phyloP scores from a whole-genome alignment of 192 early-diverging fungal genomes.

The Coemansia sp. region DNA sequence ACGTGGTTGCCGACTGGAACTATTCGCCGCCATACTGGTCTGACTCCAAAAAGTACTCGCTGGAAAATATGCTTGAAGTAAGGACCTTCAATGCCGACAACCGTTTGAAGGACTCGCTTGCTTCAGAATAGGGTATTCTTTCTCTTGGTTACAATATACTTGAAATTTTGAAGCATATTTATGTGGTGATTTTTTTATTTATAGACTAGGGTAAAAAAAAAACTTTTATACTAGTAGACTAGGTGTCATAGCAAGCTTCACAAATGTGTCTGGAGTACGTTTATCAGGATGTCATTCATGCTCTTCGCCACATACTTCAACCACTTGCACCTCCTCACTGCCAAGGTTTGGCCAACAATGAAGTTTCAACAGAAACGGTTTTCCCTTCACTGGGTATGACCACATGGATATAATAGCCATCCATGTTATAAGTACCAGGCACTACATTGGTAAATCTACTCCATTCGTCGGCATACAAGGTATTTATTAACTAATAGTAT shows the following conservation, averaged over 20 bases:
- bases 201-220: neutral
- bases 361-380: neutral
- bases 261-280: neutral
- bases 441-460: neutral
- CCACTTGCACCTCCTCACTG: too few species aligned
- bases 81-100: conserved; percentile 61
- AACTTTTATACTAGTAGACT: neutral
- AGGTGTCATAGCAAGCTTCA: neutral
- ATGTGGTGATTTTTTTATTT: neutral
- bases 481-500: too few species aligned
- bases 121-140: neutral
- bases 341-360: too few species aligned
- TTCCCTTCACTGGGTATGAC: neutral
- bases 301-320: neutral
- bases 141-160: neutral
- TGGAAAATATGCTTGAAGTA: conserved; percentile 66
- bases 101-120: conserved; percentile 30
- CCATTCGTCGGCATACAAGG: neutral
- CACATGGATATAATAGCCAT: neutral
- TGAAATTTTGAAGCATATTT: neutral
- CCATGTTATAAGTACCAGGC: neutral
- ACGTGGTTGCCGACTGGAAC: conserved; percentile 22
- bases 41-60: conserved; percentile 67
- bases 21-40: conserved; percentile 50
- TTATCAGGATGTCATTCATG: neutral